A percentile compares a stretch with the other conserved stretches of the same genome.
Conservation (phyloP, 176 grass and related monocot species). For the Carex parvula region DNA sequence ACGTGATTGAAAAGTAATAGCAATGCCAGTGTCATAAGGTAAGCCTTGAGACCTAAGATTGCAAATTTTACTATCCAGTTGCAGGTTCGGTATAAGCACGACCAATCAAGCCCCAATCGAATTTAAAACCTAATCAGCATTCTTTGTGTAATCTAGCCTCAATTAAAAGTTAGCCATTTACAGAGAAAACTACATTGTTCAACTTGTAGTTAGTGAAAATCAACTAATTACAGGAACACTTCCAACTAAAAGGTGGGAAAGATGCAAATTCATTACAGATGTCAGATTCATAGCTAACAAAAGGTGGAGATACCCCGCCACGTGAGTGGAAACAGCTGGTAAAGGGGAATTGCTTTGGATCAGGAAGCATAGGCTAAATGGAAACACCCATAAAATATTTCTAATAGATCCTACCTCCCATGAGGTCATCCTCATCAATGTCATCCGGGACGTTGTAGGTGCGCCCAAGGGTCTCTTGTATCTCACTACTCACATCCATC, state of each 20-base stretch:
- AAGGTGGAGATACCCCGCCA: too few species aligned
- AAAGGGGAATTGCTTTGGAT: too few species aligned
- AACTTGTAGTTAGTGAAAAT: not conserved
- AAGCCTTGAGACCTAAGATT: not conserved
- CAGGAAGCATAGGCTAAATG: too few species aligned
- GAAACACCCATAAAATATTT: not conserved
- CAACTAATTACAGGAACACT: not conserved
- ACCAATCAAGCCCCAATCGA: not conserved
- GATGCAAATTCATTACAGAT: not conserved
- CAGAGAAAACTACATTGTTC: not conserved
- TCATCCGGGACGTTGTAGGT: constrained; percentile 95
- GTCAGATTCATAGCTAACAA: too few species aligned
- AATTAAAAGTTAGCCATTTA: not conserved
- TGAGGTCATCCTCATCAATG: constrained; percentile 86
- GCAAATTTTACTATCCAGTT: not conserved
- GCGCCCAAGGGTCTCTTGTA: constrained; percentile 92
- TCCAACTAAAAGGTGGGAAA: not conserved
- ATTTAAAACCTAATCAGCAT: not conserved
- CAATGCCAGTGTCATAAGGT: not conserved
- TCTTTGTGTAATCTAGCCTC: not conserved
- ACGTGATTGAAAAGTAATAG: not conserved
- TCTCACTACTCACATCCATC: constrained; percentile 87
- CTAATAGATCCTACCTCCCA: constrained; percentile 61
- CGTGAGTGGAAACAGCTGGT: too few species aligned
- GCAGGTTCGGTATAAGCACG: not conserved